Conservation (phyloP, 352 stramenopile species). For the Phytophthora crassamura region DNA sequence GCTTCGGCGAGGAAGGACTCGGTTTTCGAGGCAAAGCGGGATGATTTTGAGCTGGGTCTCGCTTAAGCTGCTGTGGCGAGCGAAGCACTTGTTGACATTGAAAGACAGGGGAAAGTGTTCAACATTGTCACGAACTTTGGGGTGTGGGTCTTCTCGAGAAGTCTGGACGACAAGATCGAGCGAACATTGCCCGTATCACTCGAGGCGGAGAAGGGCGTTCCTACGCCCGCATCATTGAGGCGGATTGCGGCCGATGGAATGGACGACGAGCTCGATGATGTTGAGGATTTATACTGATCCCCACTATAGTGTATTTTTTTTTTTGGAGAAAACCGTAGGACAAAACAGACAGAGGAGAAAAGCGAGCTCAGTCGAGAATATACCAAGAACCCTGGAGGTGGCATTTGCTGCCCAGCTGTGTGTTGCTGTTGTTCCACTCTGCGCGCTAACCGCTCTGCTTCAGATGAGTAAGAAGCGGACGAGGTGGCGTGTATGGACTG, state of each 20-base stretch:
- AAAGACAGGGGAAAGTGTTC: background rate
- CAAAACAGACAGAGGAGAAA: too few species aligned
- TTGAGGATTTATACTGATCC: too few species aligned
- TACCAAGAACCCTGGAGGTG: too few species aligned
- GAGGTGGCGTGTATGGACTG: too few species aligned
- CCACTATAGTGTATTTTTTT: too few species aligned
- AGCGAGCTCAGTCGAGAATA: too few species aligned
- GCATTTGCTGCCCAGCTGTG: too few species aligned
- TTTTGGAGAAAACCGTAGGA: too few species aligned
- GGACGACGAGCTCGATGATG: too few species aligned
- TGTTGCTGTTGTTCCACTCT: too few species aligned
- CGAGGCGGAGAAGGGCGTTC: background rate
- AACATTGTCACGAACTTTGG: constrained; percentile 6
- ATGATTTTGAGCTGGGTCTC: constrained; percentile 1
- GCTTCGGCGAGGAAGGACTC: background rate
- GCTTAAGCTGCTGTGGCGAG: constrained; percentile 1
- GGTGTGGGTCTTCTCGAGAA: background rate
- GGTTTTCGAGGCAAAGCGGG: constrained; percentile 1
- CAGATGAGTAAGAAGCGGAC: too few species aligned
- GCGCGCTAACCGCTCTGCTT: too few species aligned
- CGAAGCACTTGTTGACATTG: constrained; percentile 2
- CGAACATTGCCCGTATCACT: background rate
- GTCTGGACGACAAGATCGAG: background rate
- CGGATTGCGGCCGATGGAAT: background rate
- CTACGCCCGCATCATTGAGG: constrained; percentile 6